Base-by-base conservation (phyloP, 768 basidiomycete species). In the Dacryopinax primogenitus region DNA sequence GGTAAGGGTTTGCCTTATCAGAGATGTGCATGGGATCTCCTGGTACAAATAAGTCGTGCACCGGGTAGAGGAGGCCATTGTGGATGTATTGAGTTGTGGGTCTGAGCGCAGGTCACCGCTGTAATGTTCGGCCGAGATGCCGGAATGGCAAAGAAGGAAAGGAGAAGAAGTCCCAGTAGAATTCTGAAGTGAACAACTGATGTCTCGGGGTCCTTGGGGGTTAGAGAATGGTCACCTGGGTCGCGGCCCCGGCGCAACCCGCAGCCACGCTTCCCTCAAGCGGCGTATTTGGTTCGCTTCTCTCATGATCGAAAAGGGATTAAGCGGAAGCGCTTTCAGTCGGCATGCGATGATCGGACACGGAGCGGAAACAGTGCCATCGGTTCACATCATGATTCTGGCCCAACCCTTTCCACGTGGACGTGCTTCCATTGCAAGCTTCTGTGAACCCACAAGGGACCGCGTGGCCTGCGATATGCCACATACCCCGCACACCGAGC, bases 1-100 rank as follows among this genome's bases (percentile, higher is more conserved):
- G 26, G 30, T 58, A 58, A 58, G 51, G 51, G 51, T 58, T 58
- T 58, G 51, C 51, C 51, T 58, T 58, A 58, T 58, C 51, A 4
- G 51, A 23, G 51, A 4, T 30, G 51, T 58, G 51, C 23, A 58
- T 58, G 51, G 18, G 45, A 15, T 47, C 12, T 11, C 23, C 51
- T 7, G 41, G 7, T 23, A 26, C 51, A 58, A 58, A 58, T 58
- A 58, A 44, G 41, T 44, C 41, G 41, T 44, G 23, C 41, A 18
- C 41, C 18, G 41, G 26, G 13, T 58, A 28, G 30, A 13, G 13
- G 51, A 32, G 3, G 18, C 15, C 12, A 9, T 15, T 13, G 9
- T 30, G 51, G 51, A 30, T 47, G 21, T 58, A 58, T 28, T 32
- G 51, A 30, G 18, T 15, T 15, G 45, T 58, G 26, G 51, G 51